A percentile compares a stretch with the other conserved stretches of the same genome.
Evolutionary conservation across 805 yeast genomes (phyloP).

Genomic region (Candida schatavii): DNA sequence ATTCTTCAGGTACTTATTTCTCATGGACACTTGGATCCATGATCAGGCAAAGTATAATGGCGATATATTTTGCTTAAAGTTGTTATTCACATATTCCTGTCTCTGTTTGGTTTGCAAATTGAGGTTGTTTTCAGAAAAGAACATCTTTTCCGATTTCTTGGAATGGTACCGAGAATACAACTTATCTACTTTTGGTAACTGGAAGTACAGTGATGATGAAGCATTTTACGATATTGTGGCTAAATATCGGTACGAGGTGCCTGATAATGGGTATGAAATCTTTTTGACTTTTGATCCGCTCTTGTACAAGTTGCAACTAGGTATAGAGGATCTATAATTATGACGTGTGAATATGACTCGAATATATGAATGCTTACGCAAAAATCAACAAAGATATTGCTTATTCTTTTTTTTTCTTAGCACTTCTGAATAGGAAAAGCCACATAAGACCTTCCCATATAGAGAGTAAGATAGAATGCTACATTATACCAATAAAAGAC

Average conservation of each 20-base stretch:
- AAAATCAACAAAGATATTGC: no score
- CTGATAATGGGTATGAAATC: neutral
- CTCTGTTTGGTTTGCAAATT: slow-evolving; percentile 21
- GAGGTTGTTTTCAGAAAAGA: slow-evolving; percentile 11
- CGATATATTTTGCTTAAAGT: slow-evolving; percentile 19
- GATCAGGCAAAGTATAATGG: slow-evolving; percentile 17
- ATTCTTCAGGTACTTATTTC: slow-evolving; percentile 24
- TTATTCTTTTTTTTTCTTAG: no score
- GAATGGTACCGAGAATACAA: neutral
- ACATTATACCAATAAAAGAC: no score
- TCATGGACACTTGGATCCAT: slow-evolving; percentile 15
- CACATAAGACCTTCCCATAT: no score
- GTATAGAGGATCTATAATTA: neutral
- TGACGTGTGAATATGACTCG: no score
- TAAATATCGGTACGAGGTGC: neutral
- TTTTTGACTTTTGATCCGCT: neutral
- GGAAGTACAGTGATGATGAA: neutral
- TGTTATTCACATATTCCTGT: slow-evolving; percentile 20
- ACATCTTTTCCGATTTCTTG: neutral
- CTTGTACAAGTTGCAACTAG: no score
- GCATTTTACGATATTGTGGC: neutral
- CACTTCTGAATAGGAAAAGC: no score
- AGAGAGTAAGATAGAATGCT: no score
- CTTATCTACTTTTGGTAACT: neutral
- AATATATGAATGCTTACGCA: no score